phyloP scores from a whole-genome alignment of 176 grass and related monocot genomes.

The Tillandsia leiboldiana region DNA sequence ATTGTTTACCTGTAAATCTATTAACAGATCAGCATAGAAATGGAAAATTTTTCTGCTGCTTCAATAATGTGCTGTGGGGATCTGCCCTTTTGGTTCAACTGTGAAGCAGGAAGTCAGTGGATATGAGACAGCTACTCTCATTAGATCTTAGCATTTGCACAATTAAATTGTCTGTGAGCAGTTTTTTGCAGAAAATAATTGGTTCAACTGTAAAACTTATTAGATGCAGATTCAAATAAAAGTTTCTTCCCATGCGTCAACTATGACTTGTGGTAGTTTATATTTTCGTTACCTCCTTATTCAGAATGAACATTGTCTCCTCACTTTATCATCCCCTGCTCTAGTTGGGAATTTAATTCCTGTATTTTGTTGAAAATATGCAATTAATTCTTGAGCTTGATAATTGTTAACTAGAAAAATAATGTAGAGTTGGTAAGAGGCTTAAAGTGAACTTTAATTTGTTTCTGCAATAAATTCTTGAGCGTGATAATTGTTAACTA shows the following conservation, averaged over 20 bases:
- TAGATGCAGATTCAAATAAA: not conserved
- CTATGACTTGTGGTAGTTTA: not conserved
- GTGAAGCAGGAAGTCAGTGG: not conserved
- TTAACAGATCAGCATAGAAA: too few relatives aligned
- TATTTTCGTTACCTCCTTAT: not conserved
- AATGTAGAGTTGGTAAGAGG: too few relatives aligned
- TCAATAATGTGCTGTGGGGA: too few relatives aligned
- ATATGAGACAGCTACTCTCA: constrained; percentile 42
- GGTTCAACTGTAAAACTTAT: not conserved
- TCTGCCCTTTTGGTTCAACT: too few relatives aligned
- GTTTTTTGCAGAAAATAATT: not conserved
- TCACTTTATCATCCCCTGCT: not conserved
- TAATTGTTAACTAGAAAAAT: not conserved
- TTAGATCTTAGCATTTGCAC: constrained; percentile 7
- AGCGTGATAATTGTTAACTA: not conserved
- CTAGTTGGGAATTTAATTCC: not conserved
- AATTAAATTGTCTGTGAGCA: not conserved
- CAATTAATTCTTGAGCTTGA: not conserved
- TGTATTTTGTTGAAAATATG: not conserved
- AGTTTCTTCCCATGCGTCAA: not conserved
- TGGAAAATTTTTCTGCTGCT: too few relatives aligned
- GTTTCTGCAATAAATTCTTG: not conserved
- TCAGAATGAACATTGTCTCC: not conserved
- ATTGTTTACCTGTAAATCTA: too few relatives aligned
- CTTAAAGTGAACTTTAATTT: too few relatives aligned